These are phyloP conservation scores for Cystobasidium pallidum DNA, from an alignment of 1,284 basidiomycete genomes.

Conservation along the genomic window DNA sequence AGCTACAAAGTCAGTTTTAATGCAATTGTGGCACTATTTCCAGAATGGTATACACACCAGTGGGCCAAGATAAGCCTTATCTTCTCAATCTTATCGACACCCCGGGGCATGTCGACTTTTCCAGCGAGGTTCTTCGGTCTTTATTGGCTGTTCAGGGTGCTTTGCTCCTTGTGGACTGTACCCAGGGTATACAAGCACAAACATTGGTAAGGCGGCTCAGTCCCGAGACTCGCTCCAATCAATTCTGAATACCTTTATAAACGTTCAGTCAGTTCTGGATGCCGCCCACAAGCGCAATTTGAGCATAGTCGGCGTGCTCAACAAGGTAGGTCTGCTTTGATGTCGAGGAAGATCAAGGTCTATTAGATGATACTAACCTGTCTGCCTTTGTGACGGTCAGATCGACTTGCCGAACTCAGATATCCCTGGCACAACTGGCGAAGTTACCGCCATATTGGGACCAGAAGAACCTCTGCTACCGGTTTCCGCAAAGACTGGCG, in stretches of 20 bases:
- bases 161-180: slow-evolving; percentile 82
- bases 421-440: slow-evolving; percentile 74
- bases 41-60: slow-evolving; percentile 68
- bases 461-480: slow-evolving; percentile 70
- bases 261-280: slow-evolving; percentile 74
- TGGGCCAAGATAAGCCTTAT: slow-evolving; percentile 65
- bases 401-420: slow-evolving; percentile 86
- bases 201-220: slow-evolving; percentile 64
- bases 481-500: slow-evolving; percentile 91
- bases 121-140: slow-evolving; percentile 92
- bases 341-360: slow-evolving; percentile 56
- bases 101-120: slow-evolving; percentile 91
- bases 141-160: slow-evolving; percentile 76
- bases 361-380: no score
- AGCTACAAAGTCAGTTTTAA: background rate
- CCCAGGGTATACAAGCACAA: slow-evolving; percentile 93
- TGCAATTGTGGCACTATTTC: background rate
- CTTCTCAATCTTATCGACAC: slow-evolving; percentile 97
- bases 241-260: background rate
- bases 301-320: slow-evolving; percentile 87
- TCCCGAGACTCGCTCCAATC: background rate
- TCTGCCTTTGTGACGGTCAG: background rate
- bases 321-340: slow-evolving; percentile 67
- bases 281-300: slow-evolving; percentile 80
- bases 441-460: slow-evolving; percentile 79